phyloP scores from a whole-genome alignment of 2,329 filamentous ascomycete species.

The Bimuria novae-zelandiae region DNA sequence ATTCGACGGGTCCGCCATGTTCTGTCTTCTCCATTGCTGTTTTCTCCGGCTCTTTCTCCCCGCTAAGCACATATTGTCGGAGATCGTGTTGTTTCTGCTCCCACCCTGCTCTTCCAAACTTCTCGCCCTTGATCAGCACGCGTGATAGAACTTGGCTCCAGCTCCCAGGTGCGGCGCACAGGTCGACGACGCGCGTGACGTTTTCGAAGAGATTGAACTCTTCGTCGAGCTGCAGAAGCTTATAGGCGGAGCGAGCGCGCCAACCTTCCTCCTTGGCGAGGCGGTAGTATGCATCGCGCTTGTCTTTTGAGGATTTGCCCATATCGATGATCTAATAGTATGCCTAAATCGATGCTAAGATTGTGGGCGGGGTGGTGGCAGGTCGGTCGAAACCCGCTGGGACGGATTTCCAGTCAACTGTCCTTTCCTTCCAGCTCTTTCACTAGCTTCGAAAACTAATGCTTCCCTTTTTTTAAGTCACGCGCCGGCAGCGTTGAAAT shows the following conservation, averaged over 20 bases:
- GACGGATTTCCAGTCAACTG: too few species aligned
- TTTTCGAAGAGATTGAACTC: constrained; percentile 93
- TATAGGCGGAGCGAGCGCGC: constrained; percentile 95
- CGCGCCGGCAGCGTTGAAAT: not conserved
- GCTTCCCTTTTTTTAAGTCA: too few species aligned
- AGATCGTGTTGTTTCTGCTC: constrained; percentile 77
- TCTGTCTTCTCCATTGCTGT: not conserved
- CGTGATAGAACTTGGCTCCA: constrained; percentile 97
- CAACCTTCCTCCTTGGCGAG: constrained; percentile 99
- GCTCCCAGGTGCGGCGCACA: constrained; percentile 93
- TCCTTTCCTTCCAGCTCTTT: too few species aligned
- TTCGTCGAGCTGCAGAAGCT: constrained; percentile 92
- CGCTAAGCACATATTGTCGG: constrained; percentile 61
- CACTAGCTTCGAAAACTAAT: too few species aligned
- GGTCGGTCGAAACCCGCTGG: too few species aligned
- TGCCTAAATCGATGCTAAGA: not conserved
- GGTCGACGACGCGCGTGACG: constrained; percentile 90
- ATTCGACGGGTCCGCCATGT: not conserved
- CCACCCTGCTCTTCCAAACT: constrained; percentile 84
- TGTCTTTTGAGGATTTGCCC: constrained; percentile 98
- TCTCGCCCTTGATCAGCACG: constrained; percentile 90
- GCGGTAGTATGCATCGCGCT: constrained; percentile 96
- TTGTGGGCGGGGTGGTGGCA: too few species aligned
- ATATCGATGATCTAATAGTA: constrained; percentile 52
- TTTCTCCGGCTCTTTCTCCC: constrained; percentile 12